These are phyloP conservation scores for Noccaea bulbosa DNA, from an alignment of 345 rosid species.

Conservation along the genomic window DNA sequence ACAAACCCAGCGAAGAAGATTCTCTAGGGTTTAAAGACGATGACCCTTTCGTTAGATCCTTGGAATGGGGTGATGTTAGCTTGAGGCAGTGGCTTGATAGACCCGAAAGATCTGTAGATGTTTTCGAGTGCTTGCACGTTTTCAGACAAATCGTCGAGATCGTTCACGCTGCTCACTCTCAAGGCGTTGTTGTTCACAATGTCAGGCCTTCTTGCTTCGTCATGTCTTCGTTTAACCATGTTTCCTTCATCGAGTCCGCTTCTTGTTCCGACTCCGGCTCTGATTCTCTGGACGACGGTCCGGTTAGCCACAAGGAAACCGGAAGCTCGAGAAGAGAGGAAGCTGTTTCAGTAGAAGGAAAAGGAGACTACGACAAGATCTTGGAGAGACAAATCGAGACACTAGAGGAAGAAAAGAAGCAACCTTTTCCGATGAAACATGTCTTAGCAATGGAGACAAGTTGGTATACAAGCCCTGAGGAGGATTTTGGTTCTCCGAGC, in stretches of 20 bases:
- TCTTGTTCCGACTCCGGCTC: slow-evolving; percentile 97
- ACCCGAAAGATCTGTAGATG: slow-evolving; percentile 72
- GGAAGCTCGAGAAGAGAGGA: slow-evolving; percentile 49
- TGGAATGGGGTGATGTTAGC: slow-evolving; percentile 91
- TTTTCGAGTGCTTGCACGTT: slow-evolving; percentile 84
- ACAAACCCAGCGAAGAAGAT: slow-evolving; percentile 48
- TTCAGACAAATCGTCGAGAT: slow-evolving; percentile 91
- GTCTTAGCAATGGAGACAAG: slow-evolving; percentile 76
- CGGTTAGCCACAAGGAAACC: slow-evolving; percentile 53
- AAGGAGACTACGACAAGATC: slow-evolving; percentile 50
- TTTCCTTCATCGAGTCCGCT: slow-evolving; percentile 94
- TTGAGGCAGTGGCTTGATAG: slow-evolving; percentile 96
- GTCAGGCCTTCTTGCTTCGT: slow-evolving; percentile 94
- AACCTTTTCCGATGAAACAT: slow-evolving; percentile 87
- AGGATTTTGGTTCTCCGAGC: slow-evolving; percentile 60
- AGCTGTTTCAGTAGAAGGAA: slow-evolving; percentile 10
- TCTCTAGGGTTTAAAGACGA: slow-evolving; percentile 40
- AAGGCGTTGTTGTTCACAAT: slow-evolving; percentile 91
- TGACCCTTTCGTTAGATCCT: slow-evolving; percentile 57
- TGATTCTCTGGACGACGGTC: slow-evolving; percentile 78
- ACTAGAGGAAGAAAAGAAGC: slow-evolving; percentile 62
- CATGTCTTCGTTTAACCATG: slow-evolving; percentile 87
- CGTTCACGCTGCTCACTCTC: slow-evolving; percentile 83
- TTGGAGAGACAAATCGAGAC: slow-evolving; percentile 45
- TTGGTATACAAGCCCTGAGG: slow-evolving; percentile 96